Percentiles rank a stretch among this genome's conserved stretches.
Evolutionary conservation across 2,329 filamentous ascomycete species (phyloP).

Genomic region (Trichophyton equinum): DNA sequence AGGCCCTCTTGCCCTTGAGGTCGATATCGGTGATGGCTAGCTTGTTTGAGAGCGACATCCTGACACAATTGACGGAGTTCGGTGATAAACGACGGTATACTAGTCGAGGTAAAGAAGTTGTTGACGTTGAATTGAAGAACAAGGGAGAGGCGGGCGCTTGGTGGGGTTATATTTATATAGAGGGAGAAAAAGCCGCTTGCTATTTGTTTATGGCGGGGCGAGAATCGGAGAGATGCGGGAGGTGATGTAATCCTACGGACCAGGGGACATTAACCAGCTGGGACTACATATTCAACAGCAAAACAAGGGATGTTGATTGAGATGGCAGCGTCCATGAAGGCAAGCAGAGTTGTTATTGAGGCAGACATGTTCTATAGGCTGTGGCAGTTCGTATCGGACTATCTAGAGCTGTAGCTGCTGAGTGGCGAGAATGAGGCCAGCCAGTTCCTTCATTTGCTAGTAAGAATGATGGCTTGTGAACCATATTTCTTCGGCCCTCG

Average conservation of each 20-base stretch:
- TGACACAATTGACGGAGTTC: not conserved
- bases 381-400: not conserved
- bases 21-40: conserved; percentile 93
- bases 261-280: not conserved
- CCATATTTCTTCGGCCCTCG: not conserved
- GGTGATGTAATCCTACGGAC: not conserved
- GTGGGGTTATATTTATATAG: not conserved
- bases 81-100: not conserved
- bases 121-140: not conserved
- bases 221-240: conserved; percentile 4
- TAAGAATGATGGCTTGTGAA: not conserved
- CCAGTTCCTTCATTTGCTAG: not conserved
- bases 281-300: not conserved
- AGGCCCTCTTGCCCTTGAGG: conserved; percentile 93
- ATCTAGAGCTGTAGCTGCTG: not conserved
- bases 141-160: not conserved
- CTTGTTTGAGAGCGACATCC: conserved; percentile 98
- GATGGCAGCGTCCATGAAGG: not conserved
- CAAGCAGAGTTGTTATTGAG: too few species aligned
- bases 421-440: too few species aligned
- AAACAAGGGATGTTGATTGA: not conserved
- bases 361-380: too few species aligned
- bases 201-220: conserved; percentile 1
- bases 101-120: not conserved
- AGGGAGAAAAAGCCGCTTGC: not conserved